These are phyloP conservation scores for Fusarium sp. DNA, from an alignment of 2,329 filamentous ascomycete species.

Conservation along the genomic window DNA sequence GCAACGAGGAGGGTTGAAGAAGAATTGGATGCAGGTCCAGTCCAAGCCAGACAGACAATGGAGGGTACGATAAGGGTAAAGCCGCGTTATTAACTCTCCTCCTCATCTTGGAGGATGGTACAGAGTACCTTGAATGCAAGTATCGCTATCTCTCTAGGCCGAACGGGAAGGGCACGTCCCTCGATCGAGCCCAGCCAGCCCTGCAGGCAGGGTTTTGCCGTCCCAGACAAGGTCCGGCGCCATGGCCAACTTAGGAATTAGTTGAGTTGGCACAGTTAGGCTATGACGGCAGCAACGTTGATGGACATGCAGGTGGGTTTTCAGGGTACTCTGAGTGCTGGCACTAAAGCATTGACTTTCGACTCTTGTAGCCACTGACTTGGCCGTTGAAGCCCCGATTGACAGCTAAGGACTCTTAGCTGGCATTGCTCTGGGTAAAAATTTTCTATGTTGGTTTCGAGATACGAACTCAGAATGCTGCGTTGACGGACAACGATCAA, in stretches of 20 bases:
- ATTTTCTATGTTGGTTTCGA: conserved; percentile 1
- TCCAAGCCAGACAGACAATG: conserved; percentile 24
- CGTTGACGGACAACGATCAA: conserved; percentile 10
- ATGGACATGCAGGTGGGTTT: conserved; percentile 35
- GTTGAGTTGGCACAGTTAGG: conserved; percentile 30
- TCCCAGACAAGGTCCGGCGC: conserved; percentile 28
- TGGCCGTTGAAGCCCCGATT: conserved; percentile 29
- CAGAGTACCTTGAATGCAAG: conserved; percentile 23
- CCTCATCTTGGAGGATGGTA: conserved; percentile 18
- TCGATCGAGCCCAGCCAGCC: conserved; percentile 23
- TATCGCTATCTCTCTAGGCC: conserved; percentile 36
- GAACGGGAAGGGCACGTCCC: conserved; percentile 44
- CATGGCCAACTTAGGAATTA: conserved; percentile 39
- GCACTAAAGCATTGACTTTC: conserved; percentile 15
- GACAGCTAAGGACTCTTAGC: conserved; percentile 12
- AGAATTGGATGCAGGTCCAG: conserved; percentile 23
- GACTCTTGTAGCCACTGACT: not conserved
- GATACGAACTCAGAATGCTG: not conserved
- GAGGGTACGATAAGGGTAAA: conserved; percentile 40
- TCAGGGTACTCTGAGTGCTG: conserved; percentile 15
- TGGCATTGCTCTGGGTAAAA: conserved; percentile 8
- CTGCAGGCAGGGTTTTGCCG: conserved; percentile 39
- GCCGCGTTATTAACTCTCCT: conserved; percentile 42
- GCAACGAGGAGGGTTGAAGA: conserved; percentile 14
- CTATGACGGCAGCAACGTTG: conserved; percentile 39